These are phyloP conservation scores for Nicotiana tomentosiformis DNA, from an alignment of 257 asterid species.

Conservation along the genomic window DNA sequence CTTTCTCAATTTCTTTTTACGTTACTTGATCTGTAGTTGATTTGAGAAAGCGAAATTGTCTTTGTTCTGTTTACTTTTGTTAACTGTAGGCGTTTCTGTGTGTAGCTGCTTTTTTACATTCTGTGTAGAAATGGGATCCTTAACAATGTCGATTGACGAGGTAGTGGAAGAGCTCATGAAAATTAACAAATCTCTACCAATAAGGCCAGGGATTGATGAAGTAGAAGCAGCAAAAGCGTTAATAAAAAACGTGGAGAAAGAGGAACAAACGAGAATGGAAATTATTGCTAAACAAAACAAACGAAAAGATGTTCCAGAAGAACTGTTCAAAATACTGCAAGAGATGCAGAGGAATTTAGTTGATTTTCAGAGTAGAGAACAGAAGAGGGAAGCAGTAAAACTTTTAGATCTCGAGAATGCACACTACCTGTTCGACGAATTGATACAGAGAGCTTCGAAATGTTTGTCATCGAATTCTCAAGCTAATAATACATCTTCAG, in stretches of 20 bases:
- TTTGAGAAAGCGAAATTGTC: neutral
- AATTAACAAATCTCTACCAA: conserved; percentile 7
- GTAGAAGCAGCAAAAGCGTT: conserved; percentile 13
- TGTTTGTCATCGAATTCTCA: conserved; percentile 8
- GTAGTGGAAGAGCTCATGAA: conserved; percentile 11
- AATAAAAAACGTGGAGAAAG: neutral
- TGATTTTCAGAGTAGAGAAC: conserved; percentile 14
- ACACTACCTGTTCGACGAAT: conserved; percentile 8
- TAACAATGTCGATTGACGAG: conserved; percentile 6
- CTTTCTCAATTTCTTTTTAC: neutral
- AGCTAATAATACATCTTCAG: neutral
- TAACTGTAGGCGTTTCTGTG: neutral
- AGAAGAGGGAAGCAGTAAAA: conserved; percentile 2
- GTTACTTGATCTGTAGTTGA: neutral
- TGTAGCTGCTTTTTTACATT: neutral
- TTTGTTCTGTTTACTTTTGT: neutral
- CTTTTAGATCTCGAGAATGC: conserved; percentile 12
- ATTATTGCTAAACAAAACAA: conserved; percentile 1
- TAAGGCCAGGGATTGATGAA: conserved; percentile 6
- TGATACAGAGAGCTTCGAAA: conserved; percentile 15
- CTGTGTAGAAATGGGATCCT: neutral
- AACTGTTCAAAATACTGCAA: conserved; percentile 7
- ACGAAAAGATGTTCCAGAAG: conserved; percentile 12
- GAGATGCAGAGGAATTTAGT: conserved; percentile 13
- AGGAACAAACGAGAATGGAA: conserved; percentile 6